phyloP scores from a whole-genome alignment of 176 grass and related monocot species.

The Paspalum notatum region DNA sequence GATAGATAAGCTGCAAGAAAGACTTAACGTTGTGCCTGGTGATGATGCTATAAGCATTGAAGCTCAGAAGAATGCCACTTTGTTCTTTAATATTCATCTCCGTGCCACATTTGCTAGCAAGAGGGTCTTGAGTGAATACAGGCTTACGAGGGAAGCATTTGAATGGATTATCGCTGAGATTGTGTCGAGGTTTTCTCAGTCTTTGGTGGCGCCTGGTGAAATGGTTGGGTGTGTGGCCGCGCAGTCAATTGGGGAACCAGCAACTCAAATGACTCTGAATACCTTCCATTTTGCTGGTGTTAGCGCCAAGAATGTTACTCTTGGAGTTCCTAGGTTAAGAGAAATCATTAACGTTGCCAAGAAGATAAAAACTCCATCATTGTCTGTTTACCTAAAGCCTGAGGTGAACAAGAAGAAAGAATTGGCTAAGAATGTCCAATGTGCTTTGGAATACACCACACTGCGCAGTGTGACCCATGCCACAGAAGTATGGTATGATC shows the following conservation, averaged over 20 bases:
- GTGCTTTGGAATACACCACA: constrained; percentile 93
- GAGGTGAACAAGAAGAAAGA: constrained; percentile 81
- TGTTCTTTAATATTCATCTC: constrained; percentile 94
- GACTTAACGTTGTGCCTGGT: constrained; percentile 88
- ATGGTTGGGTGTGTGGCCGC: constrained; percentile 99
- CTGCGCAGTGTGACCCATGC: constrained; percentile 96
- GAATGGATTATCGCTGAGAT: constrained; percentile 98
- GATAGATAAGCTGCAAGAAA: constrained; percentile 94
- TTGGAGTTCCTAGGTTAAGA: constrained; percentile 89
- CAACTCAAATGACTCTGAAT: constrained; percentile 94
- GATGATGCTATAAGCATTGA: constrained; percentile 92
- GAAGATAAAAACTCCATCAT: constrained; percentile 86
- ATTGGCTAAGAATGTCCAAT: constrained; percentile 91
- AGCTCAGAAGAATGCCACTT: constrained; percentile 96
- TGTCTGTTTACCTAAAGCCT: constrained; percentile 86
- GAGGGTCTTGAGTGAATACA: constrained; percentile 87
- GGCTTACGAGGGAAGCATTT: constrained; percentile 90
- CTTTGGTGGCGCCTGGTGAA: constrained; percentile 89
- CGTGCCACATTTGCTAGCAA: constrained; percentile 95
- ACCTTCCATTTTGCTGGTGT: constrained; percentile 98
- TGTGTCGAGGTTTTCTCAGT: constrained; percentile 83
- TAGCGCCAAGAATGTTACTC: constrained; percentile 95
- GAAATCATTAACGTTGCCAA: constrained; percentile 96
- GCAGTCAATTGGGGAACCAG: constrained; percentile 94
- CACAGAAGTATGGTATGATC: constrained; percentile 94